Evolutionary conservation across 176 grass and related monocot species (phyloP), one percentile per base, ranked within the genome.

Genomic region (Tillandsia fasciculata): DNA sequence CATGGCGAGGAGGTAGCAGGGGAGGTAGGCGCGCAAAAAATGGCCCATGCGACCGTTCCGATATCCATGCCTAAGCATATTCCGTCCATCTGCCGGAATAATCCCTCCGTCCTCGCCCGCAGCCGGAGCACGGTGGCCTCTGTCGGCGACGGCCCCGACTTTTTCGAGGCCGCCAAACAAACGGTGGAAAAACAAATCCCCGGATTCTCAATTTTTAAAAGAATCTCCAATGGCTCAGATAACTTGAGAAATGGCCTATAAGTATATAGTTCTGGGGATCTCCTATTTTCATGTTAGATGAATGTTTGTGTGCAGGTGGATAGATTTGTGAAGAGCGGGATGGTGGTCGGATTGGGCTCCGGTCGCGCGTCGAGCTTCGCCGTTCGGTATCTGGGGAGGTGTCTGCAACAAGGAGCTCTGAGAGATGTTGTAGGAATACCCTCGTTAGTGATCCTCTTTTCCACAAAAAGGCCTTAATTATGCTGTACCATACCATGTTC

Each of bases 321-420:
- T 81, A 86, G 27, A 72, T 89, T 84, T 56, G 92, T 96, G 81
- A 70, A 65, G 64, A 96, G 74, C 74, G 86, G 88, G 13, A 96
- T 92, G 92, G 83, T 89, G 69, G 85, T 96, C 7, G 88, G 88
- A 52, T 80, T 96, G 0, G 88, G 88, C 24, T 89, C 92, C 26
- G 92, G 92, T 54, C 74, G 71, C 12, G 92, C 83, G 26, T 96
- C 92, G 1, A 88, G 74, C 3, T 80, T 91, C 50, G 88, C 88
- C 1, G 86, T 96, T 47, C 83, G 81, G 48, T 86, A 96, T 65
- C 77, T 96, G 10, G 86, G 83, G 27, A 86, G 74, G 26, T 78
- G 86, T 3, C 77, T 91, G 7, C 78, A 87, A 22, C 75, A 87
- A 52, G 92, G 88, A 11, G 78, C 88, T 50, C 77, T 89, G 0